Evolutionary conservation across 1,284 basidiomycete genomes (phyloP), one percentile per base, ranked within the genome.

Genomic region (Ceratobasidium theobromae): DNA sequence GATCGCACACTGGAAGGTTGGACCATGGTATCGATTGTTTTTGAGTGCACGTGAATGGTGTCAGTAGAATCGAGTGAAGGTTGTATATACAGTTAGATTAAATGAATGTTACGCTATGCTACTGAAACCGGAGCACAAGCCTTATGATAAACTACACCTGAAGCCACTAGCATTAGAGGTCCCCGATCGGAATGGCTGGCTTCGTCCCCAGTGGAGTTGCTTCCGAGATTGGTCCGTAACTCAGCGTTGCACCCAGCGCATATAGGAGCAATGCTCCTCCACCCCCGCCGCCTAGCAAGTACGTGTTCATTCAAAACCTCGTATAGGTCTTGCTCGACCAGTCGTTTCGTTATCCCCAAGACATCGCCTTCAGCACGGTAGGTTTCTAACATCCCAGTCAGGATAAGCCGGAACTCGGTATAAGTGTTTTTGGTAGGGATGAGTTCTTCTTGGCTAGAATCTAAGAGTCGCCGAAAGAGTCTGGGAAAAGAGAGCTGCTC

Each of bases 11-110:
- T 90, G 87, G 85, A 79, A 83, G 67, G 80, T 82, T 52, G 95
- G 94, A 1, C 96, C 96, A 1, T 99, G 96, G 96, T 95, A 97
- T 79, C 86, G 84, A 74, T 77, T 98, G 75, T 99, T 98, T 85
- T 91, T 95, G 78, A 98, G 88, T 75, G 95, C 93, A n/a, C 80
- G 89, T 18, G 54, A 69, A 54, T 75, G 74, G 74, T 75, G 74
- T 65, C 69, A 53, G 23, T 71, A 65, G 51, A 9, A 55, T 25
- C 28, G 46, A 48, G n/a, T 46, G 43, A 62, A 65, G 53, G 21
- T 25, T 33, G 32, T 43, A 58, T 41, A 48, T 52, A 57, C 51
- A 60, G 32, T 65, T 65, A 65, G 21, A 55, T 49, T 38, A 48
- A 65, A 23, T 40, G 40, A n/a, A 33, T 53, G 66, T 51, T 21